phyloP scores from a whole-genome alignment of 1,284 basidiomycete species.

The Wallemia mellicola region DNA sequence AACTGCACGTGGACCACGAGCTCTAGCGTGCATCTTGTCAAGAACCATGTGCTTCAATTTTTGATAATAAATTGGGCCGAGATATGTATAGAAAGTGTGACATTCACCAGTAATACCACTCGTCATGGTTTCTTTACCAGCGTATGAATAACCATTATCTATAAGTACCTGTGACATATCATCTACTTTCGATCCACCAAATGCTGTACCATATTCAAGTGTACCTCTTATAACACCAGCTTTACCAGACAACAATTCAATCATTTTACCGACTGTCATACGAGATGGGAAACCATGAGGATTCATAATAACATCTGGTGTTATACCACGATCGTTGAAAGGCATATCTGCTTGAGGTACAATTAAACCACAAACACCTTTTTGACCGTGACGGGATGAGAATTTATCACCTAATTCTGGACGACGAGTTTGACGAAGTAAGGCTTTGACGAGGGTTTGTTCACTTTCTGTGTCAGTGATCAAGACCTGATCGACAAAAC shows the following conservation, averaged over 20 bases:
- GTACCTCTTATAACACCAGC: constrained; percentile 56
- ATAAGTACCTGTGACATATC: constrained; percentile 92
- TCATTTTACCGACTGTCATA: constrained; percentile 99
- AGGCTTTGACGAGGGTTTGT: constrained; percentile 92
- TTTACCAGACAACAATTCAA: constrained; percentile 90
- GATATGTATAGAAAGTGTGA: constrained; percentile 88
- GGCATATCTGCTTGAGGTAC: constrained; percentile 98
- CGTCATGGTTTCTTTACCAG: constrained; percentile 91
- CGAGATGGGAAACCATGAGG: constrained; percentile 98
- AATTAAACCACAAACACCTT: constrained; percentile 93
- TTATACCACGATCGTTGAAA: constrained; percentile 90
- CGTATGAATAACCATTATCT: constrained; percentile 85
- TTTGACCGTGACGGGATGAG: constrained; percentile 90
- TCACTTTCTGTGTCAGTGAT: constrained; percentile 79
- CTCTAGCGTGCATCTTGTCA: constrained; percentile 99
- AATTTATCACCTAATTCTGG: constrained; percentile 98
- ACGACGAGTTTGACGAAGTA: constrained; percentile 81
- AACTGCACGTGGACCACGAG: constrained; percentile 80
- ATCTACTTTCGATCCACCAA: constrained; percentile 94
- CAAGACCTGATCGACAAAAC: constrained; percentile 92
- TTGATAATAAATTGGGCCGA: constrained; percentile 97
- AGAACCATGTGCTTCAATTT: constrained; percentile 54
- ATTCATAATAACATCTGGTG: constrained; percentile 93
- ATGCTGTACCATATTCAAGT: constrained; percentile 80
- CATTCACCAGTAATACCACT: constrained; percentile 92